phyloP scores from a whole-genome alignment of 495 filamentous ascomycete genomes.

The Penicillium daleae region DNA sequence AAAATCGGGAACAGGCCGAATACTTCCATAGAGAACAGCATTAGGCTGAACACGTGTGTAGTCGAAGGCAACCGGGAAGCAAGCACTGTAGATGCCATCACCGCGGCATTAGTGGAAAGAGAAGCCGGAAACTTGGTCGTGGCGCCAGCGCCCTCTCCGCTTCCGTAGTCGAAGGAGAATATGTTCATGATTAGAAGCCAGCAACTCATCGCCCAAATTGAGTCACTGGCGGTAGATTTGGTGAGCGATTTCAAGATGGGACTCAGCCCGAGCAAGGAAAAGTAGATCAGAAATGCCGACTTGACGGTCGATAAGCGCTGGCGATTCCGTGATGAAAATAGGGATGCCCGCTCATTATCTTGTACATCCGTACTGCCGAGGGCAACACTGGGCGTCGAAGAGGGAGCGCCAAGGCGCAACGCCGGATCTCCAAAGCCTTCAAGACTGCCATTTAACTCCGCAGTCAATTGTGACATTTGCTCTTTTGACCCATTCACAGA shows the following conservation, averaged over 20 bases:
- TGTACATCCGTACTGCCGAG: conserved; percentile 19
- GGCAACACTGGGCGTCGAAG: conserved; percentile 14
- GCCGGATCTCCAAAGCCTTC: conserved; percentile 10
- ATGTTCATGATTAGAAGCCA: conserved; percentile 95
- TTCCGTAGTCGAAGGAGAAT: conserved; percentile 95
- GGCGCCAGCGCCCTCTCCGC: conserved; percentile 53
- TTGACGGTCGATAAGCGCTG: conserved; percentile 77
- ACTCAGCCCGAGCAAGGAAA: conserved; percentile 83
- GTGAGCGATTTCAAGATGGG: conserved; percentile 95
- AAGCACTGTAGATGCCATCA: conserved; percentile 93
- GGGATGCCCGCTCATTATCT: conserved; percentile 29
- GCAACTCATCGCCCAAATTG: conserved; percentile 94
- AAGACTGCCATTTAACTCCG: conserved; percentile 20
- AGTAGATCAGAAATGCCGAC: conserved; percentile 92
- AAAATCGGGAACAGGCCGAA: conserved; percentile 98
- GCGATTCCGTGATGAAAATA: conserved; percentile 63
- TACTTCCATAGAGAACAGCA: conserved; percentile 94
- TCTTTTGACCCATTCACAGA: conserved; percentile 34
- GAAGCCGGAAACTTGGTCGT: conserved; percentile 75
- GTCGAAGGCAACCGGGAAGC: conserved; percentile 86
- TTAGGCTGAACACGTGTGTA: conserved; percentile 92
- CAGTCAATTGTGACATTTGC: conserved; percentile 27
- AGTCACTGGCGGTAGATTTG: conserved; percentile 83
- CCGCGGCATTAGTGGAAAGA: conserved; percentile 89
- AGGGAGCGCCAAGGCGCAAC: conserved; percentile 15